Conservation (phyloP, 2,329 filamentous ascomycete genomes). For the Aureobasidium sp. region DNA sequence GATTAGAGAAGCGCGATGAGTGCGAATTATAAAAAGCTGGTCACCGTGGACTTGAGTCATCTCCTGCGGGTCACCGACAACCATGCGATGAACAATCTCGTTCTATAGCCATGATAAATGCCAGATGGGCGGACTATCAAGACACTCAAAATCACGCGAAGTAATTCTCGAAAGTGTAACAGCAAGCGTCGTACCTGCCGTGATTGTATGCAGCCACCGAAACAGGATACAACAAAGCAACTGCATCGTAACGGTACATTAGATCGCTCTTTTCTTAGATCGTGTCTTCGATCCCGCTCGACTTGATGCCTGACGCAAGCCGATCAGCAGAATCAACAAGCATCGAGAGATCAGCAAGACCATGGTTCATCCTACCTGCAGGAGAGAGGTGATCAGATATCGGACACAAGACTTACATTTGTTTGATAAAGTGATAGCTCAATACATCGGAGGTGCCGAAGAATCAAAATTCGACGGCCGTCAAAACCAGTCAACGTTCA, state of each 20-base stretch:
- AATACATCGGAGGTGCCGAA: background rate
- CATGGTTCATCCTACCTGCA: too few species aligned
- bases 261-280: background rate
- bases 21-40: too few species aligned
- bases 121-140: too few species aligned
- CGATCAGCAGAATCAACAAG: background rate
- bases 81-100: too few species aligned
- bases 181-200: background rate
- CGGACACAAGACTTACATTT: background rate
- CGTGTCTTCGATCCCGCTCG: background rate
- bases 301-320: background rate
- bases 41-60: too few species aligned
- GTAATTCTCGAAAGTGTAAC: too few species aligned
- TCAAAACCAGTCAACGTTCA: background rate
- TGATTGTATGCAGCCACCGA: background rate
- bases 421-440: background rate
- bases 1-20: too few species aligned
- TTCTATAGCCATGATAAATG: too few species aligned
- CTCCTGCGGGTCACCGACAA: too few species aligned
- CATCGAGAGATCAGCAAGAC: background rate
- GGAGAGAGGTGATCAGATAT: background rate
- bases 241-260: background rate
- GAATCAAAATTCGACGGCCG: background rate
- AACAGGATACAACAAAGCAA: background rate
- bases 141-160: too few species aligned